Evolutionary conservation across 2,329 filamentous ascomycete genomes (phyloP).

Genomic region (Trichoderma sp.): DNA sequence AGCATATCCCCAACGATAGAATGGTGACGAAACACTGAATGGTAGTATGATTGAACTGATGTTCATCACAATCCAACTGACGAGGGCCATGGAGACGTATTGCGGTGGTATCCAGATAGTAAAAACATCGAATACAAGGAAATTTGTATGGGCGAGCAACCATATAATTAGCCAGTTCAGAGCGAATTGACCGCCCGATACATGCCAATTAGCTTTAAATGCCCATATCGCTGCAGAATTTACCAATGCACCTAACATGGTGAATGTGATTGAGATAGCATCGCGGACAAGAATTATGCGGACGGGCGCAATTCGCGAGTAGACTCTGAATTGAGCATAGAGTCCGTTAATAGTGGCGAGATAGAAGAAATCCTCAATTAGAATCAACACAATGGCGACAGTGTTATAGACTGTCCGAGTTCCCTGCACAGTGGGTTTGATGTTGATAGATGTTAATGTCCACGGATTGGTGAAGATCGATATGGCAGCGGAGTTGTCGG

Average conservation of each 20-base stretch:
- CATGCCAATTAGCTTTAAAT: conserved; percentile 24
- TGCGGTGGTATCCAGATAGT: conserved; percentile 28
- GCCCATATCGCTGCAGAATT: conserved; percentile 24
- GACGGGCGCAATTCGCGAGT: conserved; percentile 8
- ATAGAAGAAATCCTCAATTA: conserved; percentile 31
- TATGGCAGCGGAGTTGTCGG: conserved; percentile 22
- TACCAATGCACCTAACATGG: conserved; percentile 25
- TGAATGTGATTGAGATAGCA: conserved; percentile 24
- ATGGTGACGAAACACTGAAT: conserved; percentile 24
- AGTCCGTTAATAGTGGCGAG: conserved; percentile 29
- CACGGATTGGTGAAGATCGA: conserved; percentile 28
- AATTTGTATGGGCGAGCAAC: conserved; percentile 28
- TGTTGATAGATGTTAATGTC: conserved; percentile 27
- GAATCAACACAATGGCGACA: conserved; percentile 28
- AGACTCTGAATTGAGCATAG: conserved; percentile 28
- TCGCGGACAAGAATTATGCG: conserved; percentile 26
- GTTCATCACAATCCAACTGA: conserved; percentile 27
- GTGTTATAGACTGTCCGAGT: conserved; percentile 31
- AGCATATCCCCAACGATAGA: conserved; percentile 26
- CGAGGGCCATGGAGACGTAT: conserved; percentile 27
- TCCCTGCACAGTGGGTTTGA: conserved; percentile 28
- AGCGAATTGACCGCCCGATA: conserved; percentile 23
- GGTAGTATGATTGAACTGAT: conserved; percentile 26
- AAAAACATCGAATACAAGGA: conserved; percentile 28
- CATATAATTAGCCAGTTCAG: conserved; percentile 27